Evolutionary conservation across 768 basidiomycete species (phyloP).

Genomic region (Gyrodon lividus): DNA sequence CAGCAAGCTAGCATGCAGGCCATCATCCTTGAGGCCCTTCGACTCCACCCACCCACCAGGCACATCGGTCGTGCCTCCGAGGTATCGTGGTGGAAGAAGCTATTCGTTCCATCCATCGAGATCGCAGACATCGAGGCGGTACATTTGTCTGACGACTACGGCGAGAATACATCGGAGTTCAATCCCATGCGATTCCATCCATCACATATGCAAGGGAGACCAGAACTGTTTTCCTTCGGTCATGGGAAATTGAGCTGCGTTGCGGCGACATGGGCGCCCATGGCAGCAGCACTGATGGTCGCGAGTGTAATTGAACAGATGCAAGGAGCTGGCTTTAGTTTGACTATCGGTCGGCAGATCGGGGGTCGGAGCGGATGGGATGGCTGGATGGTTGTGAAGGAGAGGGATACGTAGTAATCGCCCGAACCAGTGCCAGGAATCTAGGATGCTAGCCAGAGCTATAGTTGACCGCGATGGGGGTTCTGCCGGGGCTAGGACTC

Average conservation of each 20-base stretch:
- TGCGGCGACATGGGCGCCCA: conserved; percentile 55
- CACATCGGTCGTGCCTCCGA: conserved; percentile 21
- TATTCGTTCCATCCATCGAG: conserved; percentile 13
- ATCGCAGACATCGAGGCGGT: conserved; percentile 23
- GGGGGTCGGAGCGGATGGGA: conserved; percentile 52
- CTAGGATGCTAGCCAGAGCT: too few relatives aligned
- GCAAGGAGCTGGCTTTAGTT: conserved; percentile 18
- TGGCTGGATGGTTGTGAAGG: conserved; percentile 35
- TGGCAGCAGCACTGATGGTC: conserved; percentile 49
- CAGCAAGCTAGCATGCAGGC: conserved; percentile 20
- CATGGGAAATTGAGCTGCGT: conserved; percentile 37
- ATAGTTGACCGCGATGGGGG: too few relatives aligned
- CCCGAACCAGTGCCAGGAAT: too few relatives aligned
- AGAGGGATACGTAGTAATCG: neutral
- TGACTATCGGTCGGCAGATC: conserved; percentile 14
- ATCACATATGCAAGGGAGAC: conserved; percentile 17
- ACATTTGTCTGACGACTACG: conserved; percentile 19
- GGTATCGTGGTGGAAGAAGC: conserved; percentile 14
- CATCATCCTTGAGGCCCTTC: conserved; percentile 29
- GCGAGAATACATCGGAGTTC: conserved; percentile 41
- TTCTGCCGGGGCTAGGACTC: too few relatives aligned
- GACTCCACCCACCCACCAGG: conserved; percentile 27
- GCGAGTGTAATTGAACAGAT: conserved; percentile 41
- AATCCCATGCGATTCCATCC: conserved; percentile 43
- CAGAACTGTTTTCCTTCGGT: conserved; percentile 46